These are phyloP conservation scores for Exophiala viscosa DNA, from an alignment of 2,329 filamentous ascomycete genomes.

Conservation along the genomic window DNA sequence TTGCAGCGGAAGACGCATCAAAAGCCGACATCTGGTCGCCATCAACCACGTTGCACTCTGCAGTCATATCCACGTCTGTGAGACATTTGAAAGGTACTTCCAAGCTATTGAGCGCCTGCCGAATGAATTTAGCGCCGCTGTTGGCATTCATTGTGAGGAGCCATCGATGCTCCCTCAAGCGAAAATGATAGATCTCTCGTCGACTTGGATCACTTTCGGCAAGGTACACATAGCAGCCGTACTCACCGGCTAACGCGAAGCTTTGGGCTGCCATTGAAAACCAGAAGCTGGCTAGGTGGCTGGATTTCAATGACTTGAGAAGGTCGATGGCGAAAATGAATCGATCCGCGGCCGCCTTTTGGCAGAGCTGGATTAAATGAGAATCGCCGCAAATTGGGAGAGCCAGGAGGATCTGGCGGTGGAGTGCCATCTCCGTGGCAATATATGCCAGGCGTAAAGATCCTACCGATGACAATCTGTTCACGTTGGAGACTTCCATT, in stretches of 20 bases:
- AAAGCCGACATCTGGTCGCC: too few species aligned
- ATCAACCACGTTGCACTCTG: too few species aligned
- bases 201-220: not conserved
- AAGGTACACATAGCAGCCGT: constrained; percentile 41
- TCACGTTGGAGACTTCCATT: constrained; percentile 41
- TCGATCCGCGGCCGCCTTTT: constrained; percentile 69
- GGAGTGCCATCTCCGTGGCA: constrained; percentile 87
- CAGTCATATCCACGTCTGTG: not conserved
- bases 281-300: constrained; percentile 83
- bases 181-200: not conserved
- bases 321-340: constrained; percentile 93
- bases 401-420: constrained; percentile 84
- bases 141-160: constrained; percentile 1
- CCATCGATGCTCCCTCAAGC: not conserved
- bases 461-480: constrained; percentile 48
- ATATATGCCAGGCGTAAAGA: constrained; percentile 91
- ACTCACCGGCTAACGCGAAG: constrained; percentile 79
- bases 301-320: constrained; percentile 80
- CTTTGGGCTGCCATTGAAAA: constrained; percentile 82
- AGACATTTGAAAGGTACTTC: not conserved
- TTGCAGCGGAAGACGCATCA: too few species aligned
- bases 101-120: not conserved
- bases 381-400: constrained; percentile 61
- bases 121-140: not conserved
- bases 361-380: constrained; percentile 86